Conservation (phyloP, 768 basidiomycete genomes). For the Sarcodon sp. region DNA sequence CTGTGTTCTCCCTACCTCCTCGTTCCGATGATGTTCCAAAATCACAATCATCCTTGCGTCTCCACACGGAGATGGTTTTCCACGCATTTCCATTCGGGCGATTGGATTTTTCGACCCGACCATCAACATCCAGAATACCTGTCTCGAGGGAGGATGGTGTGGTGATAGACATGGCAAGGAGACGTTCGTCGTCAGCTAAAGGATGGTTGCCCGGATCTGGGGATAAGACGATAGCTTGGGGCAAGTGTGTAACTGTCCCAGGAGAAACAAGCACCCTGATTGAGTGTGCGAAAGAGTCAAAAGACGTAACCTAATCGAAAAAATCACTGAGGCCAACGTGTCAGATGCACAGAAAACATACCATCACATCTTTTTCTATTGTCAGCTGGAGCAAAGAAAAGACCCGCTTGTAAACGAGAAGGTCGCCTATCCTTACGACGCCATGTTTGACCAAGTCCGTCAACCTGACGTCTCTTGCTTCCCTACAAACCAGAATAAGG, state of each 20-base stretch:
- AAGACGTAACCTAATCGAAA: neutral
- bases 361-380: conserved; percentile 46
- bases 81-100: conserved; percentile 38
- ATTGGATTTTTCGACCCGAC: conserved; percentile 26
- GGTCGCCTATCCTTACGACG: conserved; percentile 36
- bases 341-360: conserved; percentile 7
- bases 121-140: conserved; percentile 36
- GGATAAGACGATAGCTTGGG: conserved; percentile 16
- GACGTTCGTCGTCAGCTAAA: conserved; percentile 10
- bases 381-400: conserved; percentile 24
- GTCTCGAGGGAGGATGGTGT: conserved; percentile 36
- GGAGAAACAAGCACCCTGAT: conserved; percentile 31
- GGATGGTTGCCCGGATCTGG: conserved; percentile 17
- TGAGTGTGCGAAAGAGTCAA: conserved; percentile 3
- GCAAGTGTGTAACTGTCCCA: conserved; percentile 23
- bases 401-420: conserved; percentile 38
- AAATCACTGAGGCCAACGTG: conserved; percentile 3
- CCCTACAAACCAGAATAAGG: conserved; percentile 11
- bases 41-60: conserved; percentile 26
- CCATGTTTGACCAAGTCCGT: conserved; percentile 28
- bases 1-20: conserved; percentile 32
- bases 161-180: conserved; percentile 9
- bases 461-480: conserved; percentile 31
- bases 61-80: conserved; percentile 44
- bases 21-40: conserved; percentile 11